These are phyloP conservation scores for Tuber umbilicatum DNA, from an alignment of 495 filamentous ascomycete species.

Conservation along the genomic window DNA sequence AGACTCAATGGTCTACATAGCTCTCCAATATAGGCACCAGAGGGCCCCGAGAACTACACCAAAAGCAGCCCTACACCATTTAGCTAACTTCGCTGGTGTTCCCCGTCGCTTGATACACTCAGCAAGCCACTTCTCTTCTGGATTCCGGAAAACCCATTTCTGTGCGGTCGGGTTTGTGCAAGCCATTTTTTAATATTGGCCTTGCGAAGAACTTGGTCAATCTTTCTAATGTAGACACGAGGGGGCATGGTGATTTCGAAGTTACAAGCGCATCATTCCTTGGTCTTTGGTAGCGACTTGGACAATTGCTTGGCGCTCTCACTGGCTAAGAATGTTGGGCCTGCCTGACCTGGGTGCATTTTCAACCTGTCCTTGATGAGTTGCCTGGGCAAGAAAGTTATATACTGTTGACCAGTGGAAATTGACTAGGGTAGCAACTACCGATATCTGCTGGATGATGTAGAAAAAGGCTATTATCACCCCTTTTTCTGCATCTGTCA, in stretches of 20 bases:
- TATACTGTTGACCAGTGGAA: no score
- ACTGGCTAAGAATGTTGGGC: no score
- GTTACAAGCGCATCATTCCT: no score
- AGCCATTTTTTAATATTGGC: constrained; percentile 5
- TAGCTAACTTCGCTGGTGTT: neutral
- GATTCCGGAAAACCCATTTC: constrained; percentile 13
- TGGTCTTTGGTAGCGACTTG: no score
- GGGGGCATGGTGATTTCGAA: neutral
- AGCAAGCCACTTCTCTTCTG: constrained; percentile 13
- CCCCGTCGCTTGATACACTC: neutral
- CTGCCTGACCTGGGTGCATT: no score
- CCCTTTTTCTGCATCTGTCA: constrained; percentile 5
- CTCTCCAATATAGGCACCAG: neutral
- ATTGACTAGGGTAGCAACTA: constrained; percentile 4
- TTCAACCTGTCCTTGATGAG: no score
- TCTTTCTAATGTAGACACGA: neutral
- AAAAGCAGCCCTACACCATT: constrained; percentile 17
- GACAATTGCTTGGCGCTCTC: no score
- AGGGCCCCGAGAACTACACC: neutral
- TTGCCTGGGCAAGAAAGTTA: no score
- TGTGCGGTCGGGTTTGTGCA: neutral
- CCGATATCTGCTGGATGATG: neutral
- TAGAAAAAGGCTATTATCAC: constrained; percentile 17
- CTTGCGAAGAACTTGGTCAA: neutral
- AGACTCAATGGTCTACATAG: neutral